phyloP scores from a whole-genome alignment of 495 filamentous ascomycete genomes.

The Tirmania nivea region DNA sequence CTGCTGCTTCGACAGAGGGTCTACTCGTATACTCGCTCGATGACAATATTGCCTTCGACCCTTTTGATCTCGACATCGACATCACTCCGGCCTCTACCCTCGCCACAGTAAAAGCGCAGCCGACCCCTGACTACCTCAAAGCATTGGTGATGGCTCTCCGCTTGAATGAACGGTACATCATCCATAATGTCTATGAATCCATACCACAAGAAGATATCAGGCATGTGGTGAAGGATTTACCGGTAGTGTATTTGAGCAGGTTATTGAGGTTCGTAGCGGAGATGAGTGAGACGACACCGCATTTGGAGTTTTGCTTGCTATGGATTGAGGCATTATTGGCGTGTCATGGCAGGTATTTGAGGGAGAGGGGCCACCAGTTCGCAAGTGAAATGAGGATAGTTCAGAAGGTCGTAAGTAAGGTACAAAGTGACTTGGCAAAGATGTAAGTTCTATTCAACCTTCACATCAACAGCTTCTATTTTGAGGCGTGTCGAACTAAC shows the following conservation, averaged over 20 bases:
- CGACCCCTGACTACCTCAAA: slow-evolving; percentile 49
- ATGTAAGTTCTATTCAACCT: not conserved
- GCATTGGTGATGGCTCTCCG: slow-evolving; percentile 94
- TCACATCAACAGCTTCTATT: too few species aligned
- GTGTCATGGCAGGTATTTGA: not conserved
- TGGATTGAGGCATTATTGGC: slow-evolving; percentile 35
- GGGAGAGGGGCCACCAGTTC: not conserved
- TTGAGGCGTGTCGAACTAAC: too few species aligned
- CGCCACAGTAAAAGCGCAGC: slow-evolving; percentile 45
- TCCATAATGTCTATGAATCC: slow-evolving; percentile 64
- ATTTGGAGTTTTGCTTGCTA: slow-evolving; percentile 77
- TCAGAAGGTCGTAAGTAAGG: not conserved
- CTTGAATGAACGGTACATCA: slow-evolving; percentile 55
- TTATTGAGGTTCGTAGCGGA: slow-evolving; percentile 67
- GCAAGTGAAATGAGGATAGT: not conserved
- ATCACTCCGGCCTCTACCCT: slow-evolving; percentile 71
- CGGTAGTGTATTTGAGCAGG: slow-evolving; percentile 63
- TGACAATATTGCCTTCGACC: slow-evolving; percentile 61
- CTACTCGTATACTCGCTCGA: slow-evolving; percentile 82
- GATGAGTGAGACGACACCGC: slow-evolving; percentile 72
- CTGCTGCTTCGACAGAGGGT: slow-evolving; percentile 85
- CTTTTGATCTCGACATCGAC: slow-evolving; percentile 82
- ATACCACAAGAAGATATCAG: slow-evolving; percentile 55
- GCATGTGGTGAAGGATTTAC: slow-evolving; percentile 58
- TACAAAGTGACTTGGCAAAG: not conserved